Evolutionary conservation across 1,139 yeast species (phyloP).

Genomic region (Geotrichum europaeum): DNA sequence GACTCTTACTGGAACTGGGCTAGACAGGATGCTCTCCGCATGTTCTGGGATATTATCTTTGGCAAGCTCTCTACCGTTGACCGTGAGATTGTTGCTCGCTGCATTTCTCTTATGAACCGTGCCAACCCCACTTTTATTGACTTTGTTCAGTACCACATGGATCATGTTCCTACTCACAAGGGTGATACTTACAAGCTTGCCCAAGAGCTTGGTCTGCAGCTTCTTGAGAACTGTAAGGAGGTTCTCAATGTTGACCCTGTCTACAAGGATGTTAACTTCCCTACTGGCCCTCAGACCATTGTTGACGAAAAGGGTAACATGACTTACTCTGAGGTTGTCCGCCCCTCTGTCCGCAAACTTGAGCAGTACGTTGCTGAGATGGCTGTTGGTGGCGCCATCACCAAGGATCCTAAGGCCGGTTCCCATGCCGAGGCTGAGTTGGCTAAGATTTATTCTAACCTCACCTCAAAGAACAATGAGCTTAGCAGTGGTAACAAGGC

Average conservation of each 20-base stretch:
- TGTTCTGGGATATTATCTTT: conserved; percentile 93
- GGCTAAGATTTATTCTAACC: conserved; percentile 75
- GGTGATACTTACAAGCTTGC: conserved; percentile 89
- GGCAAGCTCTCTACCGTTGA: conserved; percentile 87
- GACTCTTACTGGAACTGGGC: conserved; percentile 99
- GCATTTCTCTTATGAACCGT: conserved; percentile 96
- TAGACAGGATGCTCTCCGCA: conserved; percentile 87
- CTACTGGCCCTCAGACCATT: conserved; percentile 90
- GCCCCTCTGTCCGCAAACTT: conserved; percentile 86
- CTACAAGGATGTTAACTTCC: conserved; percentile 87
- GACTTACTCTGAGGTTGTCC: conserved; percentile 74
- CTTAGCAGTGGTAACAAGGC: conserved; percentile 56
- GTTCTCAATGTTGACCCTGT: conserved; percentile 79
- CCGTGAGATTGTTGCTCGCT: conserved; percentile 92
- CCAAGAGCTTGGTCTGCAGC: conserved; percentile 82
- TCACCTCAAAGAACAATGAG: conserved; percentile 56
- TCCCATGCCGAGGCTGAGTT: conserved; percentile 59
- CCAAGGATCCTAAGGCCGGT: conserved; percentile 61
- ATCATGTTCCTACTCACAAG: conserved; percentile 80
- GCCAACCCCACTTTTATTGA: conserved; percentile 89
- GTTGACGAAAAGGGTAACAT: conserved; percentile 86
- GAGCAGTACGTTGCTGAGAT: conserved; percentile 94
- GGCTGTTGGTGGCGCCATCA: conserved; percentile 91
- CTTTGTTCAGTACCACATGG: conserved; percentile 96
- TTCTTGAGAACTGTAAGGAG: conserved; percentile 92